Conservation (phyloP, 140 eudicot genomes). For the Oenanthe javanica region DNA sequence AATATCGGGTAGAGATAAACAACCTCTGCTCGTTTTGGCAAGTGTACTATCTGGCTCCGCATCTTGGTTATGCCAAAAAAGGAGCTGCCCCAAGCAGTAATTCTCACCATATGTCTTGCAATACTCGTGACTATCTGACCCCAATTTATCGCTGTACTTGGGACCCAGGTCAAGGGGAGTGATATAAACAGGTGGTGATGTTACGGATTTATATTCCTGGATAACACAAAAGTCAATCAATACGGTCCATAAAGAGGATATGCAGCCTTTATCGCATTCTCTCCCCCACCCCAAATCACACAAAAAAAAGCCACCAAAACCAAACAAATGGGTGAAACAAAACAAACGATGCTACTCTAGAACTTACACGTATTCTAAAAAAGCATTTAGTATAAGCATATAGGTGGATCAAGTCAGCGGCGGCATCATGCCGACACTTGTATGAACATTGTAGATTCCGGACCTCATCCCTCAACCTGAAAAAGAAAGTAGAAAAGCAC, state of each 20-base stretch:
- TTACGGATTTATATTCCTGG: conserved; percentile 71
- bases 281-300: too few species aligned
- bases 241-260: neutral
- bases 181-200: conserved; percentile 83
- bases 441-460: conserved; percentile 77
- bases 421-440: conserved; percentile 92
- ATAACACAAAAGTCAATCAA: neutral
- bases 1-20: conserved; percentile 78
- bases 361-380: conserved; percentile 67
- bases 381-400: conserved; percentile 84
- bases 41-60: conserved; percentile 80
- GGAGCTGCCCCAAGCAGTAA: conserved; percentile 90
- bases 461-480: conserved; percentile 94
- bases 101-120: conserved; percentile 74
- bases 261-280: neutral
- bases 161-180: conserved; percentile 95
- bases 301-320: neutral
- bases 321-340: conserved; percentile 26
- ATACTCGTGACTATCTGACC: conserved; percentile 70
- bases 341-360: conserved; percentile 13
- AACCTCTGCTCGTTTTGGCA: conserved; percentile 69
- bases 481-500: neutral
- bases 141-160: conserved; percentile 73
- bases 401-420: conserved; percentile 95
- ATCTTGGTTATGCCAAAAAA: conserved; percentile 86